Conservation (phyloP, 306 rosid species). For the Biancaea sappan region DNA sequence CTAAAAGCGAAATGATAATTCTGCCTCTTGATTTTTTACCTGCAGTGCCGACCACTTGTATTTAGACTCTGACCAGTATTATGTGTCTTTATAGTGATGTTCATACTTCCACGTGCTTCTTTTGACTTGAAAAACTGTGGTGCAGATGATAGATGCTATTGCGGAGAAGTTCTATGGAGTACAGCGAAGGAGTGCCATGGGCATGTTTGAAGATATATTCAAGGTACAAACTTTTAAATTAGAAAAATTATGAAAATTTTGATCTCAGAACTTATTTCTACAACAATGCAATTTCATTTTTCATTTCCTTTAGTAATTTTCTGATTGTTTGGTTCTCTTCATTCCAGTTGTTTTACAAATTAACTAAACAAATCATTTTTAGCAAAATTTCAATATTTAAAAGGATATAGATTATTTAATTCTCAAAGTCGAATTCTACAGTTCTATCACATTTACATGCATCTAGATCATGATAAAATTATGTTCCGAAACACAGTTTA, state of each 20-base stretch:
- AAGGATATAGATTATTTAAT: neutral
- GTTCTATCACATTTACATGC: too few species aligned
- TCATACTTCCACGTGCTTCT: slow-evolving; percentile 3
- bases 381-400: neutral
- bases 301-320: neutral
- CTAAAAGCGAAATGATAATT: too few species aligned
- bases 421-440: too few species aligned
- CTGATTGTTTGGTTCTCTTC: neutral
- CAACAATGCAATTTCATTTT: neutral
- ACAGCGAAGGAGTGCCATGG: slow-evolving; percentile 77
- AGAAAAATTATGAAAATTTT: neutral
- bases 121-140: slow-evolving; percentile 47
- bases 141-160: slow-evolving; percentile 83
- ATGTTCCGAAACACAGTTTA: neutral
- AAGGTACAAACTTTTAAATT: slow-evolving; percentile 51
- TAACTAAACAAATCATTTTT: neutral
- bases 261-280: neutral
- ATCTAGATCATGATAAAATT: too few species aligned
- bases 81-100: too few species aligned
- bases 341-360: neutral
- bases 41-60: too few species aligned
- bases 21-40: too few species aligned
- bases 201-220: slow-evolving; percentile 92
- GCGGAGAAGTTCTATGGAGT: slow-evolving; percentile 87
- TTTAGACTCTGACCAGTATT: too few species aligned